Conservation (phyloP, 2,329 filamentous ascomycete genomes). For the Diatrype stigma region DNA sequence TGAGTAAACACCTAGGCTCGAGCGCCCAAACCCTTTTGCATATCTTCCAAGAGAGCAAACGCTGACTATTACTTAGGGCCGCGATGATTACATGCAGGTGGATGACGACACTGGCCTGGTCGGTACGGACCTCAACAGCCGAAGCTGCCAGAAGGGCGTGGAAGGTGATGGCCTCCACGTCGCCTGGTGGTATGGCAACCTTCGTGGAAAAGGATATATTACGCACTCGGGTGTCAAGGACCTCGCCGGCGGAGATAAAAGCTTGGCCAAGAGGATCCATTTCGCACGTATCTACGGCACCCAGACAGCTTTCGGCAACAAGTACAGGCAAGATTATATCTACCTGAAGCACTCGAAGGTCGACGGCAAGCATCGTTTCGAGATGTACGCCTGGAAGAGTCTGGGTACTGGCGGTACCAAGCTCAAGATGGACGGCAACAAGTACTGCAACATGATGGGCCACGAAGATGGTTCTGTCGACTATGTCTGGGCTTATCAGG, state of each 20-base stretch:
- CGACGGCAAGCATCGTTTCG: slow-evolving; percentile 6
- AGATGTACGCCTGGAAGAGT: slow-evolving; percentile 18
- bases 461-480: slow-evolving; percentile 18
- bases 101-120: slow-evolving; percentile 10
- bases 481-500: slow-evolving; percentile 15
- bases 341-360: slow-evolving; percentile 11
- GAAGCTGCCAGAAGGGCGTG: slow-evolving; percentile 13
- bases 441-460: slow-evolving; percentile 27
- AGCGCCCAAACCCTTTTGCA: not conserved
- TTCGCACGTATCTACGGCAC: slow-evolving; percentile 22
- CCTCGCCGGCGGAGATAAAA: not conserved
- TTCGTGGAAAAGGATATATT: slow-evolving; percentile 1
- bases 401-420: slow-evolving; percentile 15
- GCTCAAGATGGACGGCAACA: slow-evolving; percentile 22
- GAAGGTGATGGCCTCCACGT: slow-evolving; percentile 18
- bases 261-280: slow-evolving; percentile 13
- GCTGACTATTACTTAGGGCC: slow-evolving; percentile 1
- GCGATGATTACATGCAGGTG: slow-evolving; percentile 23
- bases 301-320: slow-evolving; percentile 1
- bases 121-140: slow-evolving; percentile 18
- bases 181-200: slow-evolving; percentile 15
- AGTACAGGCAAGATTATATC: slow-evolving; percentile 14
- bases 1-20: not conserved
- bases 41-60: not conserved
- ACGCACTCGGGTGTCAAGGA: slow-evolving; percentile 10